A percentile compares a stretch with the other conserved stretches of the same genome.
Conservation (phyloP, 2,329 filamentous ascomycete species). For the Mollisiaceae sp. region DNA sequence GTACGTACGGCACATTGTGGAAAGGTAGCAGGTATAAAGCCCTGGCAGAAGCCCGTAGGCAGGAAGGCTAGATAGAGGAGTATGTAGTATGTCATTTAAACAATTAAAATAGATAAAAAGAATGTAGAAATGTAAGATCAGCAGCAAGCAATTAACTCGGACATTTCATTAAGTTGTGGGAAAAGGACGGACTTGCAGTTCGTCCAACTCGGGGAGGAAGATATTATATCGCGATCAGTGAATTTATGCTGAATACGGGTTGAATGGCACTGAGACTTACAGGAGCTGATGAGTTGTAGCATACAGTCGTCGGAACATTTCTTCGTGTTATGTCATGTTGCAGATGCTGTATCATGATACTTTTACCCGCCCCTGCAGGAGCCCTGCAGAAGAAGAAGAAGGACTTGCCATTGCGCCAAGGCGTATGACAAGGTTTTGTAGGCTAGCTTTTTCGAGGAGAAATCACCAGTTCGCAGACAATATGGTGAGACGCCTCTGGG, state of each 20-base stretch:
- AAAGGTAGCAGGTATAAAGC: conserved; percentile 5
- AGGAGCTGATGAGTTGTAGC: conserved; percentile 10
- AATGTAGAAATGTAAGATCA: background rate
- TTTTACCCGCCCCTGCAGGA: background rate
- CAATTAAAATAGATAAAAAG: background rate
- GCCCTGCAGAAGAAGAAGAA: background rate
- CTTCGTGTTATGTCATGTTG: background rate
- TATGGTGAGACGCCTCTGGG: background rate
- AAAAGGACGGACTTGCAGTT: conserved; percentile 13
- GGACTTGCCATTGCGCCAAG: background rate
- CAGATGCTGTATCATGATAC: background rate
- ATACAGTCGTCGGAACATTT: background rate
- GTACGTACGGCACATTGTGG: conserved; percentile 11
- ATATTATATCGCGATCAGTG: conserved; percentile 2
- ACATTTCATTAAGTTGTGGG: conserved; percentile 4
- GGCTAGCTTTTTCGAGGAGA: background rate
- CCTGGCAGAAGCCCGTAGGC: background rate
- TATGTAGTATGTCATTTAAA: conserved; percentile 13
- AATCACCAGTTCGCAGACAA: background rate
- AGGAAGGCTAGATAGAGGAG: conserved; percentile 12
- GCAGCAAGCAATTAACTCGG: background rate
- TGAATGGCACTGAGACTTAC: conserved; percentile 7
- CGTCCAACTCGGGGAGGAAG: background rate
- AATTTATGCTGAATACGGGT: conserved; percentile 14
- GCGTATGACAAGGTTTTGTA: background rate